Percentiles rank a stretch among this genome's conserved stretches.
These are phyloP conservation scores for Pulicaria dysenterica DNA, from an alignment of 129 eudicot species.

Conservation along the genomic window DNA sequence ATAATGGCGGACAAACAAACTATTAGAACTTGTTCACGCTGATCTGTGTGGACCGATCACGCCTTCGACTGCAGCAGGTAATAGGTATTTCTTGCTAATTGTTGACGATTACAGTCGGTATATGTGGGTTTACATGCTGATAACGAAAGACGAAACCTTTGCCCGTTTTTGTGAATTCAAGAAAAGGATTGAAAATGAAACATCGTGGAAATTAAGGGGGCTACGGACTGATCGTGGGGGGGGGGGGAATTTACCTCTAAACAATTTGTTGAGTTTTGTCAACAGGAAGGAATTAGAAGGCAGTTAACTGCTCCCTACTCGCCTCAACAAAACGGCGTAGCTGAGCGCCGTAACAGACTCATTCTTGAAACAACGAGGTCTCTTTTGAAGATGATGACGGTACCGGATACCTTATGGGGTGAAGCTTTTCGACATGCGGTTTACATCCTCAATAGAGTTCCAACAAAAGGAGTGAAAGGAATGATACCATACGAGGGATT, in stretches of 20 bases:
- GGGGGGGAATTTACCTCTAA: neutral
- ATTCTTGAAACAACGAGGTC: too few species aligned
- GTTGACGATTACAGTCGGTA: neutral
- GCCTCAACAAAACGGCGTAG: neutral
- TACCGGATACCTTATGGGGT: neutral
- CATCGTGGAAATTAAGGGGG: too few species aligned
- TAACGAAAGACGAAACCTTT: neutral
- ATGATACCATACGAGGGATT: too few species aligned
- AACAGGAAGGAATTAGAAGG: neutral
- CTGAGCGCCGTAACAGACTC: neutral
- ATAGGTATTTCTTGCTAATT: neutral
- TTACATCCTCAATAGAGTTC: neutral
- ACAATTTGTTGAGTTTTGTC: neutral
- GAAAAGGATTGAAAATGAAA: neutral
- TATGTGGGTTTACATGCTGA: neutral
- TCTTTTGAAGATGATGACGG: neutral
- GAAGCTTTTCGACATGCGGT: neutral
- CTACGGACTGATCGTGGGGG: neutral
- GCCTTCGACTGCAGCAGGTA: neutral
- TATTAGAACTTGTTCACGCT: neutral
- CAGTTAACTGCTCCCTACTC: neutral
- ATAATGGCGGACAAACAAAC: neutral
- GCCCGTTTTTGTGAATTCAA: too few species aligned
- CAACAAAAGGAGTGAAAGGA: neutral
- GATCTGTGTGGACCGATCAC: neutral